Conservation (phyloP, 176 grass and related monocot species). For the Ensete glaucum region DNA sequence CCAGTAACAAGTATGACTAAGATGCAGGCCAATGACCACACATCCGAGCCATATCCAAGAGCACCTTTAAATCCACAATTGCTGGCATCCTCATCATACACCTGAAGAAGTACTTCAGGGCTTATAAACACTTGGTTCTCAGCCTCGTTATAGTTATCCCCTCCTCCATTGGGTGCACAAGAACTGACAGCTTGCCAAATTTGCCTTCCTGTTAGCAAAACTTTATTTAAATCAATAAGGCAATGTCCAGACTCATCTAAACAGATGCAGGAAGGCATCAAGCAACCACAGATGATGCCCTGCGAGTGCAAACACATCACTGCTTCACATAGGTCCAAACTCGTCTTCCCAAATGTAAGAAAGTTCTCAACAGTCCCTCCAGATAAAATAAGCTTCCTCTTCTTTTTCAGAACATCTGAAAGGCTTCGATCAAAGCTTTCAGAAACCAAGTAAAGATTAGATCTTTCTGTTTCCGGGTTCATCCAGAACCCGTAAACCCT, state of each 20-base stretch:
- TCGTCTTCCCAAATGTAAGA: constrained; percentile 26
- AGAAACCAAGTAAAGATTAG: constrained; percentile 61
- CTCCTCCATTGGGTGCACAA: constrained; percentile 15
- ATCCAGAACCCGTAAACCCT: constrained; percentile 73
- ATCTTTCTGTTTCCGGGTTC: constrained; percentile 17
- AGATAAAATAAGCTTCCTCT: not conserved
- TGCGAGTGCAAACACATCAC: constrained; percentile 55
- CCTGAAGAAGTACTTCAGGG: constrained; percentile 34
- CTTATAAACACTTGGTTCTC: constrained; percentile 22
- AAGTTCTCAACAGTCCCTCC: constrained; percentile 11
- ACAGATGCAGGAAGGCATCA: constrained; percentile 49
- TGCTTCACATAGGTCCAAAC: constrained; percentile 60
- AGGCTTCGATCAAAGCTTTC: constrained; percentile 29
- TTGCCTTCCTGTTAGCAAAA: constrained; percentile 29
- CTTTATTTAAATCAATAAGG: constrained; percentile 61
- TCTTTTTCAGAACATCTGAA: constrained; percentile 10
- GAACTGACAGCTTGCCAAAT: constrained; percentile 20
- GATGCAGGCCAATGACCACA: constrained; percentile 70
- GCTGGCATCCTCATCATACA: constrained; percentile 8
- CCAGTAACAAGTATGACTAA: constrained; percentile 52
- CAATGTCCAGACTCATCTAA: constrained; percentile 48
- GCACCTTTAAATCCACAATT: constrained; percentile 23
- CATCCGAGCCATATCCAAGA: constrained; percentile 39
- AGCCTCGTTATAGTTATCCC: not conserved
- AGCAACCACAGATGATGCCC: constrained; percentile 49